Base-by-base conservation (phyloP, 2,329 filamentous ascomycete genomes). In the Aspergillus unguis region DNA sequence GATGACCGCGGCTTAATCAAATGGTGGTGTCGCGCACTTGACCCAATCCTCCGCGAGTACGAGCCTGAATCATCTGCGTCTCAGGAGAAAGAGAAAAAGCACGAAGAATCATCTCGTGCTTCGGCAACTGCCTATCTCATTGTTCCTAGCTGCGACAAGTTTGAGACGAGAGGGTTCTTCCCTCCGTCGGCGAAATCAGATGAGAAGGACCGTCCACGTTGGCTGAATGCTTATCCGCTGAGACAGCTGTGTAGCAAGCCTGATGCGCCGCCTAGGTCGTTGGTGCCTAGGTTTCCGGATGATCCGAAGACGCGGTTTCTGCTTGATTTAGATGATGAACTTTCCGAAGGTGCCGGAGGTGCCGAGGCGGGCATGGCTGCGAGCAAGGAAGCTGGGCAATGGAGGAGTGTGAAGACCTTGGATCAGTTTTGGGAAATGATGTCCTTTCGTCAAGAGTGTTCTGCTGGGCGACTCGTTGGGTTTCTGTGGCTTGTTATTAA, bases 391-490 rank as follows among this genome's bases (percentile, higher is more conserved):
- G 79, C 76, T 3, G 88, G 88, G 0, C 79, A 83, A 52, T 99
- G 94, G 94, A 88, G 85, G 67, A 91, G 87, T 54, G 85, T 96
- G 26, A 86, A 81, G 66, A 88, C 85, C 0, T 75, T 99, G 37
- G 88, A 92, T n/a, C 85, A 92, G 61, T 99, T 99, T 65, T 99
- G 94, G 94, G 94, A 99, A 57, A 88, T 95, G 81, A 97, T 99
- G 92, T 87, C 92, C 0, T 97, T 89, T 66, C 81, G 94, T 52
- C 94, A 97, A 68, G 94, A 99, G 67, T 99, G 94, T 66, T 96
- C 92, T 0, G 90, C 91, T 32, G 95, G 94, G 0, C 81, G 92
- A 17, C 80, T 96, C 65, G 95, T 96, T 0, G 95, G 95, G 0
- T 99, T 99, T 61, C 80, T 97, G 27, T 99, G 95, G 92, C 75